Conservation (phyloP, 2,329 filamentous ascomycete species). For the Ceratocystiopsis sp. region DNA sequence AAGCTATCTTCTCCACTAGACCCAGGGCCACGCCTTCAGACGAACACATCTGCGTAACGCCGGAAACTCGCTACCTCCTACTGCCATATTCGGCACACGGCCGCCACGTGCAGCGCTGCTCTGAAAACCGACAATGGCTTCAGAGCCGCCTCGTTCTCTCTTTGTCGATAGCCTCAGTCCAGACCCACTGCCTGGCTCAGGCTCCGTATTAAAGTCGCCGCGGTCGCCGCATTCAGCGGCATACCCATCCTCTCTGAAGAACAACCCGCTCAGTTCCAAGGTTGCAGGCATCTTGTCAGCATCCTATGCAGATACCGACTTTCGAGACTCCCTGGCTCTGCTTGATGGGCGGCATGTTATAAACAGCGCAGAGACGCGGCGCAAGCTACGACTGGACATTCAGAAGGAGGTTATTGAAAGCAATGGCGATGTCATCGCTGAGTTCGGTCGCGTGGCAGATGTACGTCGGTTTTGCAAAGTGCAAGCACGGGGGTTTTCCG, state of each 20-base stretch:
- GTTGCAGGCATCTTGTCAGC: slow-evolving; percentile 75
- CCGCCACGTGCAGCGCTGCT: too few species aligned
- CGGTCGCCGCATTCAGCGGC: slow-evolving; percentile 17
- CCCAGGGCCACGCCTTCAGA: too few species aligned
- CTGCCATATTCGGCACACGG: too few species aligned
- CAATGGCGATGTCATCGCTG: slow-evolving; percentile 74
- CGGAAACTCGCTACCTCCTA: too few species aligned
- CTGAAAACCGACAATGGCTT: slow-evolving; percentile 5
- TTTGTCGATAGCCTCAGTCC: neutral
- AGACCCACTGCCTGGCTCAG: too few species aligned
- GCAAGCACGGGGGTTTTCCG: neutral
- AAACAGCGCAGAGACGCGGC: slow-evolving; percentile 63
- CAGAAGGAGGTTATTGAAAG: slow-evolving; percentile 87
- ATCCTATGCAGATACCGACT: slow-evolving; percentile 84
- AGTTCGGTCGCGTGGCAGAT: slow-evolving; percentile 81
- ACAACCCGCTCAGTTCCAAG: slow-evolving; percentile 56
- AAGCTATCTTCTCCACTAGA: too few species aligned
- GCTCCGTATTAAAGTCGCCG: too few species aligned
- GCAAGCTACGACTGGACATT: slow-evolving; percentile 63
- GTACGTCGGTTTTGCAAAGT: slow-evolving; percentile 25
- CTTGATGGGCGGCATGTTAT: slow-evolving; percentile 54
- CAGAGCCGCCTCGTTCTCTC: slow-evolving; percentile 1
- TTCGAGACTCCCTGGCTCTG: slow-evolving; percentile 65
- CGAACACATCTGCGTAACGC: too few species aligned
- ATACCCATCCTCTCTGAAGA: slow-evolving; percentile 21